Base-by-base conservation (phyloP, 352 stramenopile species). In the Phytophthora syringae region DNA sequence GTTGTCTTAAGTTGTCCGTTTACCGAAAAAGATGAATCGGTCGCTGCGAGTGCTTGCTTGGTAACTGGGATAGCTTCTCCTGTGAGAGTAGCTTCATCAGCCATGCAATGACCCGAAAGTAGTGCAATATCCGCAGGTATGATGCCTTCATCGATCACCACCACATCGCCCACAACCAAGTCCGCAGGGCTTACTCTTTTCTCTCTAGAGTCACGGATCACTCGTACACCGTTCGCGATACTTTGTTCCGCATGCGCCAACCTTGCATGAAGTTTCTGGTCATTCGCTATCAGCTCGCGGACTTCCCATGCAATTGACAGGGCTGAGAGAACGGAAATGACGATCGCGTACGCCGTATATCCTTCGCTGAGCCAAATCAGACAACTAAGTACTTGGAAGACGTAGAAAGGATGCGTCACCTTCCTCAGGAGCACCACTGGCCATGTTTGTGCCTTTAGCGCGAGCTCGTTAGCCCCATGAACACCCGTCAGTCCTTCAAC, bases 21-120 rank as follows among this genome's bases (percentile, higher is more conserved):
- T 18, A 88, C 49, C 5, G 51, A 32, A 10, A 72, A 63, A 1
- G 32, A 37, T 40, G 32, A 64, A 15, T 54, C 25, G 1, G 20
- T 37, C 0, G 34, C 28, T 16, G 64, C 34, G 0, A 79, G 36
- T 28, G 58, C 51, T 56, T 90, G 79, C 52, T 94, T 92, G 6
- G 76, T 86, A 39, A 93, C 84, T 4, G 86, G 86, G n/a, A 94
- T 87, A n/a, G 84, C 82, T 56, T 94, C 86, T 0, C 86, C 86
- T 13, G 86, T 94, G n/a, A 94, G 75, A 39, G 82, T 90, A 1
- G 86, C 76, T 70, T 94, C 86, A 47, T 94, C 86, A 16, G 70
- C 82, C 24, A 79, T 87, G 28, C 86, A 94, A 47, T 90, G 79
- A 10, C 86, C 86, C 3, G 70, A 67, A 11, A 94, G 25, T 10